Evolutionary conservation across 1,284 basidiomycete genomes (phyloP).

Genomic region (Sporisorium sorghi): DNA sequence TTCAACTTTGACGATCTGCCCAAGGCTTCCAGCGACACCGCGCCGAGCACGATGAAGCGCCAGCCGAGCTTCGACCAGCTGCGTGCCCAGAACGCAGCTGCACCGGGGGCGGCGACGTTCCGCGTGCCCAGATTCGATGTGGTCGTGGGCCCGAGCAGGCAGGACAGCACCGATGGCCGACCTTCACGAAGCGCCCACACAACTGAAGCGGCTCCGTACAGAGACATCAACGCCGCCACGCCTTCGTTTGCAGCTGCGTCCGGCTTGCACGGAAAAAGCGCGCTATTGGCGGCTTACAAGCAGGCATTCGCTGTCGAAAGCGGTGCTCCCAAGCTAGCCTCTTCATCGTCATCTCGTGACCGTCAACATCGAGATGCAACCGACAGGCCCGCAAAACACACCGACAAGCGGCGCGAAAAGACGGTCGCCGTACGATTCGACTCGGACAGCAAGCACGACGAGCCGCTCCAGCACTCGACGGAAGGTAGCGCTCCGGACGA

Average conservation of each 20-base stretch:
- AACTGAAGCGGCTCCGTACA: background rate
- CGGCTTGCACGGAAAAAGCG: conserved; percentile 33
- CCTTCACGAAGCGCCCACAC: conserved; percentile 4
- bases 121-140: conserved; percentile 35
- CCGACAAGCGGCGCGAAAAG: conserved; percentile 39
- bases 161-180: conserved; percentile 4
- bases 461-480: background rate
- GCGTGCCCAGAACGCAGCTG: conserved; percentile 5
- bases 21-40: conserved; percentile 8
- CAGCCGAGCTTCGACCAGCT: conserved; percentile 38
- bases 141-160: conserved; percentile 6
- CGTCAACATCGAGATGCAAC: conserved; percentile 17
- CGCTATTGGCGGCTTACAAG: conserved; percentile 40
- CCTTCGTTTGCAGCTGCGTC: conserved; percentile 27
- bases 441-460: background rate
- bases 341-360: conserved; percentile 10
- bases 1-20: conserved; percentile 28
- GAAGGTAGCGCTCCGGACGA: background rate
- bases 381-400: conserved; percentile 20
- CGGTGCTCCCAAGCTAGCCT: background rate
- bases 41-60: conserved; percentile 11
- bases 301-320: conserved; percentile 31
- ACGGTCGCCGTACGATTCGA: conserved; percentile 41
- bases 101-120: conserved; percentile 7
- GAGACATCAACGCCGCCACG: conserved; percentile 24